Base-by-base conservation (phyloP, 441 rosid species). In the Corymbia calophylla region DNA sequence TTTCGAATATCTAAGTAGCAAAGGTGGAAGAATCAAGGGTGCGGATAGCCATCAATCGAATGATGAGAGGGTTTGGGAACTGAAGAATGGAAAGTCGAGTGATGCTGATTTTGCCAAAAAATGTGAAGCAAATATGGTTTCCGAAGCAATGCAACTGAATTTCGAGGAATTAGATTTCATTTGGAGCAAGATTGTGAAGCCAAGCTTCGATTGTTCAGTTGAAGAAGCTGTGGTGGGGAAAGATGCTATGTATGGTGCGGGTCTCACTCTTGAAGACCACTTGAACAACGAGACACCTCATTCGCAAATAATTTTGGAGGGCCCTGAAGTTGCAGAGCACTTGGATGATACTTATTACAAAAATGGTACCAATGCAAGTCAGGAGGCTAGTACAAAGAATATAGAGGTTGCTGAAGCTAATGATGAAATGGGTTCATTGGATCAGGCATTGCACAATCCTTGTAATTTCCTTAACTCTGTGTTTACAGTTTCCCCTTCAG, bases 181-280 rank as follows among this genome's bases (percentile, higher is more conserved):
- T 39, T 5, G 84, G 84, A 10, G 51, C 84, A 77, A 77, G 47
- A 23, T 77, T 11, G 10, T 2, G n/a, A 44, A 44, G 51, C n/a
- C 84, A 39, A 39, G 84, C 51, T 39, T 77, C 44, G 23, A 5
- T 21, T 19, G 84, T 77, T 12, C n/a, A 21, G 51, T 77, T 77
- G 84, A 77, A 77, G 84, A 44, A 12, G 18, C 84, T 77, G 51
- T 12, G 17, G 51, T 3, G n/a, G 51, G 51, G 51, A 77, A 77
- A 39, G 84, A 11, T 77, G 18, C 17, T 77, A 77, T 14, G 23
- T 12, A 12, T 77, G 84, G 0, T 77, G 15, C 17, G 19, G 84
- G 51, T 44, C 51, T 77, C 84, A 44, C 84, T 77, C 84, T 77
- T 77, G 84, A 77, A 77, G 84, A 77, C n/a, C 51, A 7, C 29